Percentiles rank a stretch among this genome's conserved stretches.
These are phyloP conservation scores for Peronospora tabacina DNA, from an alignment of 352 stramenopile species.

Conservation along the genomic window DNA sequence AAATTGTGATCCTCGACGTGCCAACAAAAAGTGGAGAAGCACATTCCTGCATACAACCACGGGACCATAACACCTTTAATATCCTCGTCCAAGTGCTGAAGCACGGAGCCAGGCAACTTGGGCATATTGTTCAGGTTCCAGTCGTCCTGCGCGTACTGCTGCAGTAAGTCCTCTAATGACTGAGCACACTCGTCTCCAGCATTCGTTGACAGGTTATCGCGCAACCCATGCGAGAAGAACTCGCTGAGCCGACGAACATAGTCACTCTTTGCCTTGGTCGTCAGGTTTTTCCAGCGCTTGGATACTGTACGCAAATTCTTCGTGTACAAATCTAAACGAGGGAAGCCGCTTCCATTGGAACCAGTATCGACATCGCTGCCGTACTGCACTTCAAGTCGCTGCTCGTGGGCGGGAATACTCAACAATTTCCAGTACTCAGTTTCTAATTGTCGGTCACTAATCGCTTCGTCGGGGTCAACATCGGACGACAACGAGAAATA, in stretches of 20 bases:
- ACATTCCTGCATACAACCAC: slow-evolving; percentile 99
- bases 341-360: slow-evolving; percentile 82
- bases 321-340: slow-evolving; percentile 44
- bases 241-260: slow-evolving; percentile 32
- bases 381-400: slow-evolving; percentile 86
- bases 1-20: slow-evolving; percentile 99
- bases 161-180: slow-evolving; percentile 45
- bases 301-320: slow-evolving; percentile 46
- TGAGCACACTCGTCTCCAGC: slow-evolving; percentile 19
- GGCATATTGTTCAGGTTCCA: slow-evolving; percentile 99
- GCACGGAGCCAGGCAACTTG: slow-evolving; percentile 87
- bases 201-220: slow-evolving; percentile 13
- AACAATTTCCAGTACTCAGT: slow-evolving; percentile 86
- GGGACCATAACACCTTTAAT: slow-evolving; percentile 98
- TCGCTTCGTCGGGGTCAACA: slow-evolving; percentile 30
- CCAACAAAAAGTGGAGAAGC: slow-evolving; percentile 99
- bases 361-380: slow-evolving; percentile 89
- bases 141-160: slow-evolving; percentile 70
- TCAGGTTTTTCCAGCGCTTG: slow-evolving; percentile 50
- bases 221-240: slow-evolving; percentile 53
- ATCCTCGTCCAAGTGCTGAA: slow-evolving; percentile 94
- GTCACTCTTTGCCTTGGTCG: slow-evolving; percentile 23
- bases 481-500: slow-evolving; percentile 54
- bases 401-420: slow-evolving; percentile 61
- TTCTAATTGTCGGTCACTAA: slow-evolving; percentile 71